Base-by-base conservation (phyloP, 352 stramenopile species). In the Phytophthora constricta region DNA sequence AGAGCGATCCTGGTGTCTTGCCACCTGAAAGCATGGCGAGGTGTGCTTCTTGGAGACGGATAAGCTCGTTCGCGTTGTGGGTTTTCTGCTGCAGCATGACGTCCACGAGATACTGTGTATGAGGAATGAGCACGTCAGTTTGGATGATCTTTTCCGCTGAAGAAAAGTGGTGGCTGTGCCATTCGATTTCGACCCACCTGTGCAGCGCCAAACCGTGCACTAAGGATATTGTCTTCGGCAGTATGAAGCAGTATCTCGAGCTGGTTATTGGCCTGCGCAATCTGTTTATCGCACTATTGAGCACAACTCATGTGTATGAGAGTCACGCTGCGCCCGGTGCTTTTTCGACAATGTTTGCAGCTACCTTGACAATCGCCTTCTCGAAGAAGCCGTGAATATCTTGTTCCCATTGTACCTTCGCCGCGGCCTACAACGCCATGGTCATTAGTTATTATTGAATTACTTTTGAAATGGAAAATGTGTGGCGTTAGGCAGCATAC, bases 51-150 rank as follows among this genome's bases (percentile, higher is more conserved):
- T 92, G 73, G 2, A 79, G 17, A 19, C 42, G 46, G 10, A 80
- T 69, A 20, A 58, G 67, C 17, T 79, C 73, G 41, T 84, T 84
- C 27, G 55, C 68, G 49, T 88, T 83, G 42, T 62, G 34, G 25
- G 89, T 34, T 64, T 90, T 90, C 47, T 93, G 83, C 34, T 90
- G 74, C 4, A 91, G 65, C 57, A 87, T 79, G 7, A 64, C 63
- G 49, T 86, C 68, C 9, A 93, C 72, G 1, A 93, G 67, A 46
- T 81, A 82, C 79, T 87, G 47, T 17, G 16, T 25, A 11, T 23
- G 31, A 3, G 42, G 1, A 41, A 33, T 14, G 33, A 1, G 51
- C 8, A n/a, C 16, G 52, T 52, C 10, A 43, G 28, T 39, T 16
- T 22, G n/a, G 9, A 47, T 16, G 23, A 22, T 37, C 11, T 42